Evolutionary conservation across 768 basidiomycete species (phyloP), one percentile per base, ranked within the genome.

Genomic region (Tylopilus sp.): DNA sequence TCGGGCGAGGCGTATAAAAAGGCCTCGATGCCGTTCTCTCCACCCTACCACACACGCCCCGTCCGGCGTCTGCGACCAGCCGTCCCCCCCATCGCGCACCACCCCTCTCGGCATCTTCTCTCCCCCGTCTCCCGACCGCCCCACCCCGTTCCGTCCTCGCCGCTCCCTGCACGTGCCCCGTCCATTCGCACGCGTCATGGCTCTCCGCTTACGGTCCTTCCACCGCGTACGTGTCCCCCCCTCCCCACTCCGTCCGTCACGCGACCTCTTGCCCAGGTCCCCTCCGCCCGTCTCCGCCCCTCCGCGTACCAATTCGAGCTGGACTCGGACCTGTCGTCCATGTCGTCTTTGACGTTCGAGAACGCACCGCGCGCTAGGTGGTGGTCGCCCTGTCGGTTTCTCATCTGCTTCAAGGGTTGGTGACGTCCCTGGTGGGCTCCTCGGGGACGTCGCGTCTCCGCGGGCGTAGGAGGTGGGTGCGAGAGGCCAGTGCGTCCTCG

Each of bases 321-420:
- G 31, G 65, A 66, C 46, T 64, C 66, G 29, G 58, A 61, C 19
- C n/a, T 50, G 4, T 69, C 62, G 2, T 68, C 66, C 12, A 30
- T 29, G 19, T 69, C 64, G 24, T 59, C 62, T 14, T 61, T 64
- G 28, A 59, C 60, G 28, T 63, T 62, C 37, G 64, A n/a, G n/a
- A n/a, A 67, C 31, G 60, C 65, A 6, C 52, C 46, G 1, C 56
- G 52, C 5, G 12, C 34, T 29, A 65, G 58, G 21, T 67, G 64
- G 63, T 65, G 64, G 58, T 54, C 40, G 16, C 43, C 44, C 30
- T 48, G 44, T 17, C 58, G 58, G 28, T 54, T 57, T 16, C 58
- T 55, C 14, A 33, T 55, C 0, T 71, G 64, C 50, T 57, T 67
- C 57, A 67, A 51, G 50, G 57, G 63, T 16, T 61, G 67, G 67